Evolutionary conservation across 495 filamentous ascomycete genomes (phyloP).

Genomic region (Penicillium bialowiezense): DNA sequence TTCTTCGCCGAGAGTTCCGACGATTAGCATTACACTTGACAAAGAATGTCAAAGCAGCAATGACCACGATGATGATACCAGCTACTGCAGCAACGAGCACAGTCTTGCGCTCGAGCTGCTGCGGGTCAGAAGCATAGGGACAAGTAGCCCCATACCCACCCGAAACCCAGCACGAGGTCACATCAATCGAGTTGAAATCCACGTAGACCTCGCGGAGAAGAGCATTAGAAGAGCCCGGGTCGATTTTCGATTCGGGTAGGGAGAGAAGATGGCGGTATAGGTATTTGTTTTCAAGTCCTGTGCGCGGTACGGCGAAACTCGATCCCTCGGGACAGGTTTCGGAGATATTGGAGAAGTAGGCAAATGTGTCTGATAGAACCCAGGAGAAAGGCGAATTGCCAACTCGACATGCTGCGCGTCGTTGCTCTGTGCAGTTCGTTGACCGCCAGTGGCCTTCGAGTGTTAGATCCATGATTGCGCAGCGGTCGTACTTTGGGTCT

Average conservation of each 20-base stretch:
- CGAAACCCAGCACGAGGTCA: conserved; percentile 56
- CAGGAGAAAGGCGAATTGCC: conserved; percentile 51
- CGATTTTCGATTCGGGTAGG: conserved; percentile 19
- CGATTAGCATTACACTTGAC: conserved; percentile 63
- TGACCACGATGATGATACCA: conserved; percentile 55
- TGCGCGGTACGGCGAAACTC: conserved; percentile 53
- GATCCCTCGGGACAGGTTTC: conserved; percentile 40
- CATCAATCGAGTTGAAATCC: conserved; percentile 57
- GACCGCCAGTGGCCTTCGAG: conserved; percentile 52
- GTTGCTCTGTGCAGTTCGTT: conserved; percentile 48
- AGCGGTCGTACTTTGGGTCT: conserved; percentile 36
- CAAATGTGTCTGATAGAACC: conserved; percentile 39
- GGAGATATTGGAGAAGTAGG: conserved; percentile 34
- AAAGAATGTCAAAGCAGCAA: conserved; percentile 58
- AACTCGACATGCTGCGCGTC: conserved; percentile 54
- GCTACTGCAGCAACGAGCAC: conserved; percentile 61
- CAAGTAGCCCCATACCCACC: conserved; percentile 50
- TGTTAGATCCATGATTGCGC: conserved; percentile 49
- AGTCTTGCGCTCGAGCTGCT: conserved; percentile 36
- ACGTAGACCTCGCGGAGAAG: conserved; percentile 45
- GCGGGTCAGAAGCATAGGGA: conserved; percentile 46
- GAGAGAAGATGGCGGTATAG: conserved; percentile 38
- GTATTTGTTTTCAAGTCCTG: conserved; percentile 60
- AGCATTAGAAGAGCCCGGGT: conserved; percentile 22
- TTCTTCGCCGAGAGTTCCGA: conserved; percentile 47